A percentile compares a stretch with the other conserved stretches of the same genome.
Evolutionary conservation across 768 basidiomycete species (phyloP).

Genomic region (Amanita subjunquillea): DNA sequence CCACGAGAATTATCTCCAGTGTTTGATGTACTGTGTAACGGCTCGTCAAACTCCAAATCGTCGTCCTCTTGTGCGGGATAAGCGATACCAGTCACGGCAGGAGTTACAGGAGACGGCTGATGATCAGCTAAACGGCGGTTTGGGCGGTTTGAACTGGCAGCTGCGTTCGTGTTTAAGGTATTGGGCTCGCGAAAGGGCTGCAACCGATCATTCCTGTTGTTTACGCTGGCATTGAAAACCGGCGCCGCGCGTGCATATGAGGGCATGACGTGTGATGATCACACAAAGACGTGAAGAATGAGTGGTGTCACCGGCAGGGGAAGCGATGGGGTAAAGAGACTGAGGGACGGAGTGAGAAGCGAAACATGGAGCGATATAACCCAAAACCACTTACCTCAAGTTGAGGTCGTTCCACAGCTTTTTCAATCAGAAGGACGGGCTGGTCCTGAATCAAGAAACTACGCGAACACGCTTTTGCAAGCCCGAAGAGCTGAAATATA

Average conservation of each 20-base stretch:
- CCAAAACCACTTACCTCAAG: constrained; percentile 1
- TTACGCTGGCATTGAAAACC: background rate
- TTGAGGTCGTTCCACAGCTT: background rate
- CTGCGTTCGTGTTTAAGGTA: background rate
- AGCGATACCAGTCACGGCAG: constrained; percentile 37
- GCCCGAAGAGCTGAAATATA: background rate
- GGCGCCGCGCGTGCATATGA: constrained; percentile 1
- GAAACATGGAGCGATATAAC: constrained; percentile 4
- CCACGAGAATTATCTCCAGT: background rate
- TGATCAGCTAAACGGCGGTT: constrained; percentile 12
- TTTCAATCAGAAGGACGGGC: background rate
- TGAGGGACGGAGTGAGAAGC: background rate
- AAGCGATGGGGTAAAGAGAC: background rate
- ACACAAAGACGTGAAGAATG: background rate
- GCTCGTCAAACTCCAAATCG: constrained; percentile 19
- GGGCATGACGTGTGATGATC: constrained; percentile 1
- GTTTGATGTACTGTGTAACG: background rate
- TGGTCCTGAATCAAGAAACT: background rate
- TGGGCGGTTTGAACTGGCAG: background rate
- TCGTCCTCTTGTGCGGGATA: constrained; percentile 33
- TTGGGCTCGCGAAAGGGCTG: constrained; percentile 8
- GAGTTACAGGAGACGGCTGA: constrained; percentile 26
- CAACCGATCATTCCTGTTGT: constrained; percentile 5
- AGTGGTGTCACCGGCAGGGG: background rate
- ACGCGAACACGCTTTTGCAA: constrained; percentile 2